Conservation (phyloP, 495 filamentous ascomycete species). For the Pseudoneurospora amorphoporcata region DNA sequence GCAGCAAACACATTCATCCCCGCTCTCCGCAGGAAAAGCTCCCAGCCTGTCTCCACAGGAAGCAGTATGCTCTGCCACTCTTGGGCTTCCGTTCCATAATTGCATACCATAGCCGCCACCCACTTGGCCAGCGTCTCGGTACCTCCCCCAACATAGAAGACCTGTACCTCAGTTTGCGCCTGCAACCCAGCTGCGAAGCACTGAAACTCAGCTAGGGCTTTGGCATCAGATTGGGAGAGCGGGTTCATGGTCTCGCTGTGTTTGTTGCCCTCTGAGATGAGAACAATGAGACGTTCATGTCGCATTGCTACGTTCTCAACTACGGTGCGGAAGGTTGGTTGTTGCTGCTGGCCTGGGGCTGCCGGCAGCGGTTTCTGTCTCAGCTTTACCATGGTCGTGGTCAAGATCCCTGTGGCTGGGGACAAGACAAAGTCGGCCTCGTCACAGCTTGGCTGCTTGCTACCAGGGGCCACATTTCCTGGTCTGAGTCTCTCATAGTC, state of each 20-base stretch:
- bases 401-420: constrained; percentile 55
- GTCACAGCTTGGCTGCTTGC: constrained; percentile 26
- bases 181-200: constrained; percentile 36
- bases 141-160: constrained; percentile 48
- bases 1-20: constrained; percentile 79
- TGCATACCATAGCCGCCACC: constrained; percentile 39
- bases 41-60: constrained; percentile 55
- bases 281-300: constrained; percentile 62
- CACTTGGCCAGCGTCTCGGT: constrained; percentile 47
- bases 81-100: constrained; percentile 23
- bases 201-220: constrained; percentile 44
- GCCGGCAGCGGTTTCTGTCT: constrained; percentile 65
- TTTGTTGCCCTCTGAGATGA: constrained; percentile 48
- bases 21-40: constrained; percentile 58
- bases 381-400: constrained; percentile 62
- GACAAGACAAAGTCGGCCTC: constrained; percentile 76
- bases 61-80: constrained; percentile 18
- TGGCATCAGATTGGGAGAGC: constrained; percentile 35
- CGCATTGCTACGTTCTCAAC: constrained; percentile 44
- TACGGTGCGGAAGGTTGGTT: constrained; percentile 44
- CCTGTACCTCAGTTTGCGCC: constrained; percentile 26
- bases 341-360: constrained; percentile 21
- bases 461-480: constrained; percentile 17
- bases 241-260: constrained; percentile 27
- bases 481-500: constrained; percentile 39